These are phyloP conservation scores for Heterobasidion occidentale DNA, from an alignment of 1,284 basidiomycete species.

Conservation along the genomic window DNA sequence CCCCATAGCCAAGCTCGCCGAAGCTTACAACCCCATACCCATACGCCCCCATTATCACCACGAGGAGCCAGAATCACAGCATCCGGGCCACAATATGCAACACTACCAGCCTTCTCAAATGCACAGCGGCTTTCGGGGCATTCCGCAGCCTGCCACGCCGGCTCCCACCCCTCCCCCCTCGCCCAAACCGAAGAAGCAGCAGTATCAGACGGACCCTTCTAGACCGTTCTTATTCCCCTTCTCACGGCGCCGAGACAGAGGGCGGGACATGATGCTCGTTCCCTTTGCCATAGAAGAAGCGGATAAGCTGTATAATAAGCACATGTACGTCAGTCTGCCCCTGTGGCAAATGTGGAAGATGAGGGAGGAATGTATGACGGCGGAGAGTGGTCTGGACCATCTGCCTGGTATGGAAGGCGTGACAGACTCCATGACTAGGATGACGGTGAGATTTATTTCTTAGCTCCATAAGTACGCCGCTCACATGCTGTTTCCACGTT, in stretches of 20 bases:
- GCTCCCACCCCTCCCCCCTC: constrained; percentile 86
- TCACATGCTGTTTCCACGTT: background rate
- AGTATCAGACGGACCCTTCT: constrained; percentile 96
- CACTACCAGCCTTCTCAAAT: constrained; percentile 25
- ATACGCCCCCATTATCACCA: constrained; percentile 90
- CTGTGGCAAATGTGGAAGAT: constrained; percentile 94
- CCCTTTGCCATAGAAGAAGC: constrained; percentile 97
- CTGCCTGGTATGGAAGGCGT: constrained; percentile 57
- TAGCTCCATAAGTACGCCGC: constrained; percentile 5
- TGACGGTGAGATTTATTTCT: constrained; percentile 25
- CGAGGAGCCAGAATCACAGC: constrained; percentile 52
- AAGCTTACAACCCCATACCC: constrained; percentile 88
- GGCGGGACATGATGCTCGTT: constrained; percentile 57
- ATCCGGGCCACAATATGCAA: constrained; percentile 24
- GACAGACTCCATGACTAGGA: constrained; percentile 18
- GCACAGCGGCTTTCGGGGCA: constrained; percentile 37
- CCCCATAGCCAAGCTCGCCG: constrained; percentile 63
- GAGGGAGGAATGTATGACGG: constrained; percentile 89
- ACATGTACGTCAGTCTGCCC: constrained; percentile 87
- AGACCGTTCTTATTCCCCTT: constrained; percentile 97
- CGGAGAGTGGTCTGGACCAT: constrained; percentile 86
- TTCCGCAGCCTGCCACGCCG: constrained; percentile 72
- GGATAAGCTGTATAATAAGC: constrained; percentile 81
- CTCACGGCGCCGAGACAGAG: constrained; percentile 40
- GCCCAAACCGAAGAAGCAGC: constrained; percentile 94